Conservation (phyloP, 78 protist genomes). For the Dictyostelium discoideum region DNA sequence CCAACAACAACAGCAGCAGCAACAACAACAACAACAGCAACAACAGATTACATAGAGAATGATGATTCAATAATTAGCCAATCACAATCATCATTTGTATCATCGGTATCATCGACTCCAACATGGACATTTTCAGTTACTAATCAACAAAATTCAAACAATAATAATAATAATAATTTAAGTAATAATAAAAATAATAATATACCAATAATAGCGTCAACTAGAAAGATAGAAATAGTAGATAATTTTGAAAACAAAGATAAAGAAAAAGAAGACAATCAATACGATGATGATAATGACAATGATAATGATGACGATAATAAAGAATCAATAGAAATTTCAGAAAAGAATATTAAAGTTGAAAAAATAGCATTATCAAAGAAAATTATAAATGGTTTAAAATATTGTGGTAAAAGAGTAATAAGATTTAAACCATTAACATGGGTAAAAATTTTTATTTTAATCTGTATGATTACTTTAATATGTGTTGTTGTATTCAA, state of each 20-base stretch:
- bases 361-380: background rate
- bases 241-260: background rate
- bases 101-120: background rate
- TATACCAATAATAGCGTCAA: background rate
- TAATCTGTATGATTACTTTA: background rate
- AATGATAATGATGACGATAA: background rate
- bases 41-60: background rate
- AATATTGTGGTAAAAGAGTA: background rate
- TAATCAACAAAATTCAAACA: background rate
- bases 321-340: background rate
- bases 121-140: background rate
- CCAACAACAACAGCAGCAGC: background rate
- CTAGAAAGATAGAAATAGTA: background rate
- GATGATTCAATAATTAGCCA: background rate
- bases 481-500: constrained; percentile 17
- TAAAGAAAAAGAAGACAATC: background rate
- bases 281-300: background rate
- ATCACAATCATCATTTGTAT: background rate
- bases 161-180: background rate
- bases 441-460: constrained; percentile 26
- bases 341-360: background rate
- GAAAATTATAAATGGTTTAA: background rate
- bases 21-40: background rate
- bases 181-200: background rate
- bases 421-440: background rate